phyloP scores from a whole-genome alignment of 108 stramenopile species.

The Skeletonema potamos region DNA sequence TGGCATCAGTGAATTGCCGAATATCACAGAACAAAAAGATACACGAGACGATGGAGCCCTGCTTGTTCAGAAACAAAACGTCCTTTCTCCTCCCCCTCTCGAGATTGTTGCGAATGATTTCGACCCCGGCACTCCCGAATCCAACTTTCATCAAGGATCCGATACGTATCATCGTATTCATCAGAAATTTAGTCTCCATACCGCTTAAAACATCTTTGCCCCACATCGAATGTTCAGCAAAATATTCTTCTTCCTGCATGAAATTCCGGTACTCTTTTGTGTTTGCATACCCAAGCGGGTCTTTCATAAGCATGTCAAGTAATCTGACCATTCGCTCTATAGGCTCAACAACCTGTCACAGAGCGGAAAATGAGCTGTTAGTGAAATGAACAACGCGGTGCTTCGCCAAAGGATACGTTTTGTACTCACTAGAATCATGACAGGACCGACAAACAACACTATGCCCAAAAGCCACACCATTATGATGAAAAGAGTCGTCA shows the following conservation, averaged over 20 bases:
- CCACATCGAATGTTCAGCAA: slow-evolving; percentile 62
- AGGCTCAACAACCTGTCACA: slow-evolving; percentile 65
- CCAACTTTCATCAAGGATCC: slow-evolving; percentile 94
- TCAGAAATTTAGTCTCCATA: slow-evolving; percentile 66
- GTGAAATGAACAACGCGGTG: background rate
- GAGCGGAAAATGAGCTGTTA: background rate
- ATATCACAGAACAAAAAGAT: slow-evolving; percentile 96
- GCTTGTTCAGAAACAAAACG: slow-evolving; percentile 60
- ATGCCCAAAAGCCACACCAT: slow-evolving; percentile 77
- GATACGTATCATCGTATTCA: slow-evolving; percentile 91
- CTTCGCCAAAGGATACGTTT: background rate
- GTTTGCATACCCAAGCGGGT: slow-evolving; percentile 81
- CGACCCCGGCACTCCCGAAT: slow-evolving; percentile 93
- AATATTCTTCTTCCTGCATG: slow-evolving; percentile 59
- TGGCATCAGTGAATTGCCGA: slow-evolving; percentile 93
- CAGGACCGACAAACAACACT: slow-evolving; percentile 76
- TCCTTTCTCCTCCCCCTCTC: slow-evolving; percentile 68
- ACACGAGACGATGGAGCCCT: slow-evolving; percentile 80
- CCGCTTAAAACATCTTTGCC: slow-evolving; percentile 74
- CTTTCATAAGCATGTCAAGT: slow-evolving; percentile 74
- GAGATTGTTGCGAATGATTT: slow-evolving; percentile 90
- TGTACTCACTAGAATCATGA: slow-evolving; percentile 47
- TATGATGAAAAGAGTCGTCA: slow-evolving; percentile 60
- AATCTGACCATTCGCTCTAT: slow-evolving; percentile 82
- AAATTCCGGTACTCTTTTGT: slow-evolving; percentile 66